Evolutionary conservation across 441 rosid genomes (phyloP), one percentile per base, ranked within the genome.

Genomic region (Lepidium campestre): DNA sequence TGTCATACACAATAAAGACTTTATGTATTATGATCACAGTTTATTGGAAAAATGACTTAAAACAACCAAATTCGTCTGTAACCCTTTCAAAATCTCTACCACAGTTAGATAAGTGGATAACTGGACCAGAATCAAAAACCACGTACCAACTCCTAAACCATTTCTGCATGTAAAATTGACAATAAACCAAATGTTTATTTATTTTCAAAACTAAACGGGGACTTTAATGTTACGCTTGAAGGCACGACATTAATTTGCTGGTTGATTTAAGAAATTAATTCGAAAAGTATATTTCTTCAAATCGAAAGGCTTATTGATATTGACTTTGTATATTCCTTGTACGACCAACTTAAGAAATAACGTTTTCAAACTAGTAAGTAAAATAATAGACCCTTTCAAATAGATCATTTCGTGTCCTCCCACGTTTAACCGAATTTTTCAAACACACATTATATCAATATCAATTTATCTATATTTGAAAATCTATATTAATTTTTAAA

Each of bases 311-410:
- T 20, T 22, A 55, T 34, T n/a, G n/a, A n/a, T n/a, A n/a, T 18
- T 66, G 71, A 54, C 63, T 66, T 55, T 55, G 50, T 27, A 50
- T 23, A 37, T 31, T 18, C 15, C 71, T 4, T 9, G 5, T 40
- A 6, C 3, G 29, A 17, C 25, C 44, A 40, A 29, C 23, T 22
- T 52, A 53, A 20, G 34, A 10, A 15, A 49, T 19, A 53, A 32
- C 70, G 25, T 66, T 54, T 42, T 20, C 13, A 11, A 32, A 42
- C 49, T 17, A 25, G n/a, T 2, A 39, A 37, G 29, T 12, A 37
- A 64, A 46, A 5, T 5, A 2, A 46, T 6, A 39, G 42, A 64
- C 41, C 8, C 22, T 53, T 65, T 13, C 53, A 12, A 7, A 44
- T 45, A 19, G 45, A 40, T 12, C 52, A 17, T 55, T 44, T 67